A percentile compares a stretch with the other conserved stretches of the same genome.
phyloP scores from a whole-genome alignment of 371 early-diverging fungal genomes.

The Haplosporangium sp. region DNA sequence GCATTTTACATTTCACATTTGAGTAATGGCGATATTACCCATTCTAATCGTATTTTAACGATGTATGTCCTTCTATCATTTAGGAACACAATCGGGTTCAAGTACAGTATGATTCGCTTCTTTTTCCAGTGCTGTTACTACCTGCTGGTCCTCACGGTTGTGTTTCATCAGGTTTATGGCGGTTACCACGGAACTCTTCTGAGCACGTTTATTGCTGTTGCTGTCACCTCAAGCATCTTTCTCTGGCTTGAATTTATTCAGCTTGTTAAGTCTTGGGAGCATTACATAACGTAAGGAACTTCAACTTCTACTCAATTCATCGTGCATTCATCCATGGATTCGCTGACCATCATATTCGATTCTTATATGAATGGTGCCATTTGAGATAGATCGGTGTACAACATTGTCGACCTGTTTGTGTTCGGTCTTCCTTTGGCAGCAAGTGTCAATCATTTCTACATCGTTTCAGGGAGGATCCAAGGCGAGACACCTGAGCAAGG shows the following conservation, averaged over 20 bases:
- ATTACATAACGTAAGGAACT: background rate
- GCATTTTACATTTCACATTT: too few relatives aligned
- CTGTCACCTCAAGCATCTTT: background rate
- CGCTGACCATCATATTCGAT: too few relatives aligned
- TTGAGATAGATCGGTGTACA: constrained; percentile 4
- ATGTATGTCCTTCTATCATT: too few relatives aligned
- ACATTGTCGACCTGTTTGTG: constrained; percentile 4
- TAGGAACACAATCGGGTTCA: constrained; percentile 10
- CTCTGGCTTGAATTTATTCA: constrained; percentile 4
- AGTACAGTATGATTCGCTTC: constrained; percentile 5
- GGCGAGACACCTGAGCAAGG: background rate
- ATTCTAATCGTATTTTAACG: too few relatives aligned
- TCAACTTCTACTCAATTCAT: too few relatives aligned
- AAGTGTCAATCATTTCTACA: background rate
- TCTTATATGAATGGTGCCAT: too few relatives aligned
- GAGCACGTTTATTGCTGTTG: constrained; percentile 1
- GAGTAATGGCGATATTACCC: background rate
- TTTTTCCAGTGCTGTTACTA: constrained; percentile 5
- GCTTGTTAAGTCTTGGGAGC: background rate
- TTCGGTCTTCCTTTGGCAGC: constrained; percentile 1
- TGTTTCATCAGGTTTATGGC: constrained; percentile 5
- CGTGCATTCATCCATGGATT: background rate
- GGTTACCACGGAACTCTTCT: background rate
- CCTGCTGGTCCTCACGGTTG: background rate
- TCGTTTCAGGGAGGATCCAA: background rate